A percentile compares a stretch with the other conserved stretches of the same genome.
These are phyloP conservation scores for Exidia glandulosa DNA, from an alignment of 768 basidiomycete species.

Conservation along the genomic window DNA sequence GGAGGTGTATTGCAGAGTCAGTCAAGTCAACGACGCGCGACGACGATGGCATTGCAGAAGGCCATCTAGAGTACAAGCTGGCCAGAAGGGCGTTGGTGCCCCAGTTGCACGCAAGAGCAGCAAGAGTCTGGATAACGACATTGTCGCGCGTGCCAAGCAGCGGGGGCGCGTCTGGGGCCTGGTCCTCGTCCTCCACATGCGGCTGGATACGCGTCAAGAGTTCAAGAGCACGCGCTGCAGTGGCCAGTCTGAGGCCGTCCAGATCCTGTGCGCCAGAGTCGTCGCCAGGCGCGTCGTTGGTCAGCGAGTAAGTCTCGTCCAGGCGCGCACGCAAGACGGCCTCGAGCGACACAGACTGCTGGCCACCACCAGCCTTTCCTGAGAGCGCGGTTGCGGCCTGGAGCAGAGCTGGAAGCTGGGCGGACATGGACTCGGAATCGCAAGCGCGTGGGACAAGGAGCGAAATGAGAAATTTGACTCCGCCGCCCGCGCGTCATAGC, in stretches of 20 bases:
- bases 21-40: slow-evolving; percentile 36
- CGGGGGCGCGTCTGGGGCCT: slow-evolving; percentile 13
- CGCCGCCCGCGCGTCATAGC: not conserved
- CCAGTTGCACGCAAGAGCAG: slow-evolving; percentile 66
- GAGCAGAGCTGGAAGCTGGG: not conserved
- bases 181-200: slow-evolving; percentile 20
- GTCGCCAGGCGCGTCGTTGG: not conserved
- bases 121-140: slow-evolving; percentile 45
- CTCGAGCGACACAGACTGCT: not conserved
- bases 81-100: slow-evolving; percentile 44
- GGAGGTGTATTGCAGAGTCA: slow-evolving; percentile 30
- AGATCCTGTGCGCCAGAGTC: slow-evolving; percentile 12
- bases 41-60: slow-evolving; percentile 6
- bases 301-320: not conserved
- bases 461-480: not conserved
- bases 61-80: slow-evolving; percentile 32
- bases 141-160: slow-evolving; percentile 60
- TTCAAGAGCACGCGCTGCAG: slow-evolving; percentile 44
- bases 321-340: slow-evolving; percentile 3
- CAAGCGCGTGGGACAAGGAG: not conserved
- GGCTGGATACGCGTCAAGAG: slow-evolving; percentile 38
- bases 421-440: not conserved
- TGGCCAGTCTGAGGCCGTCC: slow-evolving; percentile 37
- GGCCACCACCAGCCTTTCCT: not conserved
- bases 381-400: not conserved